phyloP scores from a whole-genome alignment of 441 rosid species.

The Manihot esculenta region DNA sequence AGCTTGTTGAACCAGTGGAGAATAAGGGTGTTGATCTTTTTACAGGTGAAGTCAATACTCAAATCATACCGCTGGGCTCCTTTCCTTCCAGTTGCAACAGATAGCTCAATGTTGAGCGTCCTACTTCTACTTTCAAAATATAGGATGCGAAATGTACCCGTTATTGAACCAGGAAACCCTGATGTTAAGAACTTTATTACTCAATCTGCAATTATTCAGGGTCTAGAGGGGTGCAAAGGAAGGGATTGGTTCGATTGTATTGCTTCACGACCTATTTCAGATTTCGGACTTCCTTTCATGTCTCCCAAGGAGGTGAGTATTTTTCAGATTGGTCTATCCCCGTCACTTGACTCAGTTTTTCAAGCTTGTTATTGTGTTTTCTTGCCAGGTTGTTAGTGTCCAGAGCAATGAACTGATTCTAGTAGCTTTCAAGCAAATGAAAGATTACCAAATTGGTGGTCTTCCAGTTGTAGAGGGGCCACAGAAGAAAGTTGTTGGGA shows the following conservation, averaged over 20 bases:
- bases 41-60: slow-evolving; percentile 69
- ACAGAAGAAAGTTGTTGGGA: slow-evolving; percentile 58
- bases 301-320: slow-evolving; percentile 50
- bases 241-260: slow-evolving; percentile 92
- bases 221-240: slow-evolving; percentile 78
- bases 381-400: slow-evolving; percentile 57
- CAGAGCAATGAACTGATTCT: slow-evolving; percentile 59
- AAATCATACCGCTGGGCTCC: slow-evolving; percentile 82
- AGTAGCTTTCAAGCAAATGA: slow-evolving; percentile 82
- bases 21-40: not conserved
- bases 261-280: slow-evolving; percentile 52
- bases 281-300: slow-evolving; percentile 86
- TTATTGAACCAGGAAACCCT: slow-evolving; percentile 64
- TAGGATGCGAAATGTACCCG: slow-evolving; percentile 75
- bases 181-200: slow-evolving; percentile 77
- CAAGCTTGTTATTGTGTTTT: not conserved
- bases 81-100: slow-evolving; percentile 67
- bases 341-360: slow-evolving; percentile 4
- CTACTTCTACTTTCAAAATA: slow-evolving; percentile 80
- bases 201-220: slow-evolving; percentile 78
- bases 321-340: not conserved
- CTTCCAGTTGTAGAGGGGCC: slow-evolving; percentile 66
- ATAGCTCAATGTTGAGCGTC: slow-evolving; percentile 84
- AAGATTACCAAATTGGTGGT: slow-evolving; percentile 72
- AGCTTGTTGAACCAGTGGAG: not conserved